These are phyloP conservation scores for Vitis riparia DNA, from an alignment of 164 flowering plant species.

Conservation along the genomic window DNA sequence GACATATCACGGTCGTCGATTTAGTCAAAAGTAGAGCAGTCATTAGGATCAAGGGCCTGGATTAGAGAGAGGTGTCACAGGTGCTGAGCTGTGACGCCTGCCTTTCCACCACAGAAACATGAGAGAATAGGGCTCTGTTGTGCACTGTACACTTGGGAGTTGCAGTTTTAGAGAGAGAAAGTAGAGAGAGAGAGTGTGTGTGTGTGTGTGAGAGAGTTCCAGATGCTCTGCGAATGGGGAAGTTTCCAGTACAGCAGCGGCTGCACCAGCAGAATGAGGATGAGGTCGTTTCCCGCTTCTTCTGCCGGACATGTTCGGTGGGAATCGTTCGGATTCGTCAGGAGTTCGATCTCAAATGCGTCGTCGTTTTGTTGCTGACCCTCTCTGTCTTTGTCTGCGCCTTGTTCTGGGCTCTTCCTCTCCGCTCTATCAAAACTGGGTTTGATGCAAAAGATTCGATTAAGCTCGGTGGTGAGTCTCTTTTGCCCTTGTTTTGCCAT, in stretches of 20 bases:
- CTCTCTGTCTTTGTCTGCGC: conserved; percentile 45
- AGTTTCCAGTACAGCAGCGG: conserved; percentile 23
- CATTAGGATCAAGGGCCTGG: too few relatives aligned
- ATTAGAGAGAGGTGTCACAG: too few relatives aligned
- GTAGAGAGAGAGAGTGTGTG: conserved; percentile 13
- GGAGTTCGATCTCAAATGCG: conserved; percentile 45
- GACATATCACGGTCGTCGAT: too few relatives aligned
- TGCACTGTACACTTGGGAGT: too few relatives aligned
- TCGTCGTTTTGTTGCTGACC: conserved; percentile 47
- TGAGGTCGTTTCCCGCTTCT: conserved; percentile 13
- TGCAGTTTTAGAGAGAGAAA: too few relatives aligned
- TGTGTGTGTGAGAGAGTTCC: conserved; percentile 7
- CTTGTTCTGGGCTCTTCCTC: conserved; percentile 52
- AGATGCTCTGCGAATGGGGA: conserved; percentile 81
- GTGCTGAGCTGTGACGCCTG: too few relatives aligned
- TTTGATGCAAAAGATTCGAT: conserved; percentile 41
- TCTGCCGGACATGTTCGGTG: conserved; percentile 33
- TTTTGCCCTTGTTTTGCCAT: neutral
- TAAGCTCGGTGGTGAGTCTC: conserved; percentile 41
- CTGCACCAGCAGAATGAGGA: conserved; percentile 27
- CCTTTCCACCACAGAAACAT: too few relatives aligned
- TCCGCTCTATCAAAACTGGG: conserved; percentile 17
- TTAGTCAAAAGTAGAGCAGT: too few relatives aligned
- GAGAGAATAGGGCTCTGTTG: too few relatives aligned
- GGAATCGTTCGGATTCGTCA: conserved; percentile 18